Conservation (phyloP, 805 yeast genomes). For the Metschnikowia reukaufii region DNA sequence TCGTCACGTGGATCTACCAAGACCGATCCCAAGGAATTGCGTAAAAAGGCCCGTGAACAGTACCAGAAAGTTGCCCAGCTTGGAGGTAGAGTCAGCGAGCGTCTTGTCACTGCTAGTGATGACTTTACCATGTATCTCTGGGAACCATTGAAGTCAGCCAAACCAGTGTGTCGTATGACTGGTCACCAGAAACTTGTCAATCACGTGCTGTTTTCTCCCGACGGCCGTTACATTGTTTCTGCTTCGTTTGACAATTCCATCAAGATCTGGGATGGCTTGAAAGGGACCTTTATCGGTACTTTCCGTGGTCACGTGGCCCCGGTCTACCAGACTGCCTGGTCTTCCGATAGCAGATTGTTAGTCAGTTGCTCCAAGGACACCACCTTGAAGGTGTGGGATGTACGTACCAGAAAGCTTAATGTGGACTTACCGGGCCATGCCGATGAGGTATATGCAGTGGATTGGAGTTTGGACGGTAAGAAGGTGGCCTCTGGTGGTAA, state of each 20-base stretch:
- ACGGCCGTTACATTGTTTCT: slow-evolving; percentile 85
- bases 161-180: slow-evolving; percentile 91
- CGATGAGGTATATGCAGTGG: slow-evolving; percentile 95
- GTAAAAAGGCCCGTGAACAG: slow-evolving; percentile 53
- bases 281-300: slow-evolving; percentile 86
- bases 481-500: slow-evolving; percentile 97
- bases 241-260: slow-evolving; percentile 95
- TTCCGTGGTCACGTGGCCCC: slow-evolving; percentile 97
- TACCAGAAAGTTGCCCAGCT: slow-evolving; percentile 63
- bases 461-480: slow-evolving; percentile 95
- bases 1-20: slow-evolving; percentile 40
- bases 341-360: slow-evolving; percentile 85
- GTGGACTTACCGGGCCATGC: slow-evolving; percentile 94
- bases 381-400: slow-evolving; percentile 94
- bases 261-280: slow-evolving; percentile 93
- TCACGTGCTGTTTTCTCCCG: slow-evolving; percentile 94
- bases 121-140: slow-evolving; percentile 97
- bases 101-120: slow-evolving; percentile 92
- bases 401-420: slow-evolving; percentile 75
- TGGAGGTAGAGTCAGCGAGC: slow-evolving; percentile 60
- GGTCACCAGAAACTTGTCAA: slow-evolving; percentile 97
- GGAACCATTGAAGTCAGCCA: slow-evolving; percentile 80
- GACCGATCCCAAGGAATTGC: slow-evolving; percentile 27
- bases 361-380: slow-evolving; percentile 96
- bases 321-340: slow-evolving; percentile 97